Evolutionary conservation across 106 monocot species (phyloP).

Genomic region (Apostasia shenzhenica): DNA sequence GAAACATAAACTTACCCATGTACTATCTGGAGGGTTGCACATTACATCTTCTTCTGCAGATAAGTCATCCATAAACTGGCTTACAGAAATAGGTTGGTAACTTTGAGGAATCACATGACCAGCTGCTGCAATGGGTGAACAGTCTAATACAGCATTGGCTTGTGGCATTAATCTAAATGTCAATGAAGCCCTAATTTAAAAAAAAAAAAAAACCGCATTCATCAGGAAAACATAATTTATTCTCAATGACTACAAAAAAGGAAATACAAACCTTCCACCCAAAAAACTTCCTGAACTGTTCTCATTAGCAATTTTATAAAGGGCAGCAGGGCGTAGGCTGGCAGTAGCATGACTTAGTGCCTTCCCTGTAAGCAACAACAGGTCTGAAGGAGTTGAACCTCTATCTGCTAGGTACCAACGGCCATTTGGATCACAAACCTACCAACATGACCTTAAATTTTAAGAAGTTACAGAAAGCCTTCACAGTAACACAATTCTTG

Average conservation of each 20-base stretch:
- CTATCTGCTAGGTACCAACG: slow-evolving; percentile 85
- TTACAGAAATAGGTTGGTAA: slow-evolving; percentile 73
- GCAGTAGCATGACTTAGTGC: slow-evolving; percentile 78
- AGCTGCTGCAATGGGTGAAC: slow-evolving; percentile 67
- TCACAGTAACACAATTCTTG: not conserved
- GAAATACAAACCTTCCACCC: slow-evolving; percentile 47
- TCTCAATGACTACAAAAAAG: not conserved
- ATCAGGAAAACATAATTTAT: not conserved
- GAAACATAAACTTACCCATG: slow-evolving; percentile 35
- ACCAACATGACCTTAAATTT: slow-evolving; percentile 26
- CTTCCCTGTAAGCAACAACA: slow-evolving; percentile 79
- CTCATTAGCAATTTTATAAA: slow-evolving; percentile 36
- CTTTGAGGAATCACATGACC: slow-evolving; percentile 81
- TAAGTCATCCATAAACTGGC: slow-evolving; percentile 85
- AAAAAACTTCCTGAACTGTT: slow-evolving; percentile 13
- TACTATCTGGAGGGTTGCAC: slow-evolving; percentile 36
- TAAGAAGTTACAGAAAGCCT: slow-evolving; percentile 12
- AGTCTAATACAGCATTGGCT: slow-evolving; percentile 72
- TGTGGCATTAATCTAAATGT: slow-evolving; percentile 81
- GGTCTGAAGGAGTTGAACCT: slow-evolving; percentile 39
- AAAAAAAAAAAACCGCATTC: not conserved
- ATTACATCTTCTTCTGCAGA: slow-evolving; percentile 61
- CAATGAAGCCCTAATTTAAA: slow-evolving; percentile 54
- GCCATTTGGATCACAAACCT: slow-evolving; percentile 96
- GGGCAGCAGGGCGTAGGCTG: slow-evolving; percentile 68